phyloP scores from a whole-genome alignment of 179 eudicot genomes.

The Silene noctiflora region DNA sequence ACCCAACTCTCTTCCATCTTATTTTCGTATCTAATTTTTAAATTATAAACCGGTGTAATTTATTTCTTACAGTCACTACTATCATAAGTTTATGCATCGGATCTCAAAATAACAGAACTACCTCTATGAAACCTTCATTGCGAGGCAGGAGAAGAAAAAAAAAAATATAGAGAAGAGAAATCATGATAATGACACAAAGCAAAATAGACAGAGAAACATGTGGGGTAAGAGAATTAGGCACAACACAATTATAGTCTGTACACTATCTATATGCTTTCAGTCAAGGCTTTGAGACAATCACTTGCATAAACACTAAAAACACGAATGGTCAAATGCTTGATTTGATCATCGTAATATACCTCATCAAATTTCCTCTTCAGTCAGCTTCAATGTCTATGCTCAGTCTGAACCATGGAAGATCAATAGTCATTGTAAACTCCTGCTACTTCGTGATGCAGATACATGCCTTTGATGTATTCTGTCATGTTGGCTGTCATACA shows the following conservation, averaged over 20 bases:
- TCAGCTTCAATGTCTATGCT: too few relatives aligned
- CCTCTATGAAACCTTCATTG: not conserved
- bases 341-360: too few relatives aligned
- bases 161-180: not conserved
- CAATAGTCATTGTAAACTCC: not conserved
- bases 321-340: not conserved
- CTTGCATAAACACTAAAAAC: not conserved
- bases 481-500: not conserved
- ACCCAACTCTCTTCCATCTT: not conserved
- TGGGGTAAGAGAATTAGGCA: not conserved
- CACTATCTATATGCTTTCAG: not conserved
- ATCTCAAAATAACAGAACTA: not conserved
- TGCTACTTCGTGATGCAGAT: not conserved
- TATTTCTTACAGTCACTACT: not conserved
- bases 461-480: not conserved
- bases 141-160: not conserved
- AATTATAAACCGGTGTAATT: not conserved
- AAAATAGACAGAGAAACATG: not conserved
- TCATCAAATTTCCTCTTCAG: too few relatives aligned
- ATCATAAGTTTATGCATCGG: not conserved
- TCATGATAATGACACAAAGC: not conserved
- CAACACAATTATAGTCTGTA: not conserved
- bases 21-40: not conserved
- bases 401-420: not conserved
- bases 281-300: not conserved